Evolutionary conservation across 1,284 basidiomycete genomes (phyloP), one percentile per base, ranked within the genome.

Genomic region (Ustanciosporium gigantosporum): DNA sequence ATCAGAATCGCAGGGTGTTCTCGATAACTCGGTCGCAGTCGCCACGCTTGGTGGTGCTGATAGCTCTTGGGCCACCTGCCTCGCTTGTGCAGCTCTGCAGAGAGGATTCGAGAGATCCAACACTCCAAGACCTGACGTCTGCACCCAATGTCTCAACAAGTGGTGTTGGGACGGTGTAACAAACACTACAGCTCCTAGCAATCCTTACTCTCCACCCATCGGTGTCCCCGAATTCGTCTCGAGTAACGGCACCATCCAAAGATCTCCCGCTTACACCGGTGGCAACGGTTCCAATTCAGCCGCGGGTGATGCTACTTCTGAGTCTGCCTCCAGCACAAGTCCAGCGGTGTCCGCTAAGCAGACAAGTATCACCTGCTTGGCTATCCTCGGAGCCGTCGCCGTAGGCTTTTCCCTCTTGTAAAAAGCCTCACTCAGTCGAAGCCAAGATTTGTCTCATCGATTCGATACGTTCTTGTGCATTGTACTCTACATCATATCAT

Each of bases 101-200:
- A 41, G 79, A 59, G 31, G 72, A 70, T 67, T 76, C 32, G 52
- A 65, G 31, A 50, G 74, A 19, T 47, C 29, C 36, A 46, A 46
- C 13, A 56, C 47, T 0, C 31, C 41, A 2, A 29, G 59, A 13
- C 74, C 74, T 0, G 36, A 59, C 15, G 57, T 57, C 6, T 77
- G 74, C 56, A 40, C 48, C 1, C 42, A 46, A 24, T 77, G 74
- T 40, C 31, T 73, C 13, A 9, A 56, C 3, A 64, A 60, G 35
- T 77, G 70, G 65, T 77, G 74, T 48, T 77, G 73, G 73, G 68
- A 77, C 42, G 74, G 74, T 25, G 41, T 64, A 13, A 58, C 43
- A 2, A 64, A 76, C 41, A 51, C 59, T n/a, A 67, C 66, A 1
- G 25, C 29, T 9, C 66, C 73, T 1, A 32, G 29, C 3, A 31